A percentile compares a stretch with the other conserved stretches of the same genome.
Conservation (phyloP, 805 yeast species). For the Candida wancherniae region DNA sequence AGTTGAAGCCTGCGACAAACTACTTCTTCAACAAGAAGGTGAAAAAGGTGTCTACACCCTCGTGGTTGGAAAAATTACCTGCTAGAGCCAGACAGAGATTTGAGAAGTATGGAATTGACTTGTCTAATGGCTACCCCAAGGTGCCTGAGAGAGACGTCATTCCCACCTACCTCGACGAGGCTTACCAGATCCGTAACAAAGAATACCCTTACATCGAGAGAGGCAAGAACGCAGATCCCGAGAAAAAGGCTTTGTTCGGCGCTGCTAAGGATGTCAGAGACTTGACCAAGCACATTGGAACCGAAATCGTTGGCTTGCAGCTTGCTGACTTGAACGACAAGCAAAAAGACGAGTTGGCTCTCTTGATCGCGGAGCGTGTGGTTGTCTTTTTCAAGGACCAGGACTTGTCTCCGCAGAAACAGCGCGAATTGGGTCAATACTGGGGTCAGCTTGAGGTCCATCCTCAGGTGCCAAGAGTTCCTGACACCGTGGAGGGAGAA, state of each 20-base stretch:
- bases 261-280: constrained; percentile 28
- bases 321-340: constrained; percentile 21
- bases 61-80: constrained; percentile 19
- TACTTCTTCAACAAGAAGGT: constrained; percentile 4
- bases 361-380: constrained; percentile 24
- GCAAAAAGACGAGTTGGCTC: constrained; percentile 24
- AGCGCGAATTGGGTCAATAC: constrained; percentile 26
- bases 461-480: constrained; percentile 18
- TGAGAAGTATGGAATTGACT: constrained; percentile 21
- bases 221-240: constrained; percentile 25
- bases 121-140: constrained; percentile 21
- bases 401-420: constrained; percentile 23
- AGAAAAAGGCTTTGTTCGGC: constrained; percentile 27
- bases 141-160: constrained; percentile 15
- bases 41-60: constrained; percentile 12
- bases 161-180: constrained; percentile 22
- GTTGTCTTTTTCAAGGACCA: constrained; percentile 25
- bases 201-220: constrained; percentile 19
- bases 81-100: constrained; percentile 20
- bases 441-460: constrained; percentile 27
- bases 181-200: constrained; percentile 15
- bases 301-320: constrained; percentile 27
- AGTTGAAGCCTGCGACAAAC: constrained; percentile 1
- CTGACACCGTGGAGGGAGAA: constrained; percentile 11
- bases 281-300: constrained; percentile 29